Conservation (phyloP, 257 asterid genomes). For the Craterostigma plantagineum region DNA sequence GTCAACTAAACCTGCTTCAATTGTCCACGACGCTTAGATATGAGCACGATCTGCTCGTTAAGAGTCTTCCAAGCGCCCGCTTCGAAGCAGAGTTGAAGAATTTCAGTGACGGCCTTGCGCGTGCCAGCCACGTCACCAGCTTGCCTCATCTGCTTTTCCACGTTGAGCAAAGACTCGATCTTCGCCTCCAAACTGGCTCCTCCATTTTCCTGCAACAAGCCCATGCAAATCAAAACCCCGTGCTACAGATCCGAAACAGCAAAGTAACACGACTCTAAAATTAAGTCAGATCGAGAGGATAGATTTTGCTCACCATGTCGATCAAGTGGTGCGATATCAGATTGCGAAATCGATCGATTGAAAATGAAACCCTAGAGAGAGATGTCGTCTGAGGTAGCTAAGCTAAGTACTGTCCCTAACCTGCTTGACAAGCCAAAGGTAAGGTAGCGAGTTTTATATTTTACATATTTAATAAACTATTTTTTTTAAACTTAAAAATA, state of each 20-base stretch:
- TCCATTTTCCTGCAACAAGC: constrained; percentile 42
- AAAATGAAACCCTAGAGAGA: constrained; percentile 1
- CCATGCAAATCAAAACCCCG: not conserved
- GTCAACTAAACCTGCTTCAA: constrained; percentile 50
- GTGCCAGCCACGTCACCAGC: constrained; percentile 77
- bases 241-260: too few relatives aligned
- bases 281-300: not conserved
- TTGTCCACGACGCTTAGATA: constrained; percentile 95
- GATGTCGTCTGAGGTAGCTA: too few relatives aligned
- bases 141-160: constrained; percentile 94
- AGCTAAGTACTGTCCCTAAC: too few relatives aligned
- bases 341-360: not conserved
- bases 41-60: constrained; percentile 71
- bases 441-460: too few relatives aligned
- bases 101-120: constrained; percentile 69
- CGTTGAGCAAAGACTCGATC: constrained; percentile 60
- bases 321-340: not conserved
- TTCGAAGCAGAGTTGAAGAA: constrained; percentile 77
- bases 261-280: not conserved
- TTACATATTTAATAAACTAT: too few relatives aligned
- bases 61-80: constrained; percentile 78
- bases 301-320: not conserved
- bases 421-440: too few relatives aligned
- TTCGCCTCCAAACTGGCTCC: constrained; percentile 49
- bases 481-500: too few relatives aligned